A percentile compares a stretch with the other conserved stretches of the same genome.
Evolutionary conservation across 1,284 basidiomycete species (phyloP).

Genomic region (Ustilago vetiveriae): DNA sequence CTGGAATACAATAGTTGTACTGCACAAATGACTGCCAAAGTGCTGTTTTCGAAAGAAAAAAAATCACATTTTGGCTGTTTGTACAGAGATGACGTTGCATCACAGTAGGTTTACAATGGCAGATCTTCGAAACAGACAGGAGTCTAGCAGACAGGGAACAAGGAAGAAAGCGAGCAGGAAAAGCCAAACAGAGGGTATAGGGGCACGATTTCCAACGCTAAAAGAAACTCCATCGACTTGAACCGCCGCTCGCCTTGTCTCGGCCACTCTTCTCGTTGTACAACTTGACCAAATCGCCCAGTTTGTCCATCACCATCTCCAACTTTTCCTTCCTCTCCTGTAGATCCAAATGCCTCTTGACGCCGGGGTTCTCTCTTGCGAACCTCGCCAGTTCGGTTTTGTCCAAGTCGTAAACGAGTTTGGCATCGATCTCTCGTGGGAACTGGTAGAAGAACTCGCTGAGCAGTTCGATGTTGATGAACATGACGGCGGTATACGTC

Average conservation of each 20-base stretch:
- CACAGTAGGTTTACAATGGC: no score
- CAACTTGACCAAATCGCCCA: conserved; percentile 66
- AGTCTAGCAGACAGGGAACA: no score
- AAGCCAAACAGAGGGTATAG: no score
- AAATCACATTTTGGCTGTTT: no score
- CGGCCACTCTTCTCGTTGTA: conserved; percentile 63
- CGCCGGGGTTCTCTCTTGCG: conserved; percentile 89
- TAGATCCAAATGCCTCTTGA: conserved; percentile 88
- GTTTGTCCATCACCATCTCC: conserved; percentile 66
- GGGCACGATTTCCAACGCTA: no score
- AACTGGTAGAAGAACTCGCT: conserved; percentile 99
- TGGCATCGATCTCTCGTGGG: conserved; percentile 95
- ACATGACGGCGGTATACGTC: conserved; percentile 94
- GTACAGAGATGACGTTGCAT: no score
- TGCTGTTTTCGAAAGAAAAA: no score
- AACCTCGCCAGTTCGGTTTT: conserved; percentile 85
- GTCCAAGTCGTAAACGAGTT: conserved; percentile 89
- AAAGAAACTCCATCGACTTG: conserved; percentile 59
- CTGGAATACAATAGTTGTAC: no score
- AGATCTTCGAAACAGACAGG: no score
- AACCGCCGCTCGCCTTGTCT: background rate
- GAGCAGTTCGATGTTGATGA: conserved; percentile 88
- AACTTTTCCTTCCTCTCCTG: conserved; percentile 97
- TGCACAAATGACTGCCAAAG: no score
- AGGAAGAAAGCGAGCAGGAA: no score